Base-by-base conservation (phyloP, 169 alveolate species). In the Cryptosporidium sp. region DNA sequence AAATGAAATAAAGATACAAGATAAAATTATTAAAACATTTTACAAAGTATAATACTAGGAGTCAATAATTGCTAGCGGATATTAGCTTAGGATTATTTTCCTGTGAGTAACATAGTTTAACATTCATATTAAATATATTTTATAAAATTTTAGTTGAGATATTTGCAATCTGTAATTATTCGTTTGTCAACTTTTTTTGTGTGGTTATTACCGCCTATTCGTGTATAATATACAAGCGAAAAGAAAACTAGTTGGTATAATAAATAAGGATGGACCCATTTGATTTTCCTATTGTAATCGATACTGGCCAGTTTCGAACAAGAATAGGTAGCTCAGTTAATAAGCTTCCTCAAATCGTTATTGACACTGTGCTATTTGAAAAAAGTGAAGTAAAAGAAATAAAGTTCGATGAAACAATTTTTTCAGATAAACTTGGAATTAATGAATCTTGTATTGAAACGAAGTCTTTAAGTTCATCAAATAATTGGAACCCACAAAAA, bases 231-330 rank as follows among this genome's bases (percentile, higher is more conserved):
- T 55, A 10, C 43, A 7, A 52, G 48, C 69, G 5, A 35, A 55
- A 33, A 45, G 50, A 33, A 37, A 14, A 10, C 26, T 26, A n/a
- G 21, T 23, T 21, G 48, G 23, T 23, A 48, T 7, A 73, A 73
- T 39, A 26, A 51, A 23, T 69, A 43, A 41, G 45, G 5, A 80
- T 80, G 89, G 52, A 65, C 41, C 23, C 70, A 3, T 29, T 18
- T 51, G 51, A 73, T 52, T 73, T 55, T 37, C 89, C 89, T 14
- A 21, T 80, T 26, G 75, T 80, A 6, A 80, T 80, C 0, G 89
- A 80, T 62, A 80, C 89, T 29, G 89, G 89, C 5, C 89, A 80
- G 35, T 80, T 26, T 65, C 55, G 37, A 62, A 80, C 89, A 10
- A 80, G 89, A 39, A 52, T 80, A 14, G 89, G 89, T 4, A 41